Conservation (phyloP, 257 asterid genomes). For the Fraxinus cuspidata region DNA sequence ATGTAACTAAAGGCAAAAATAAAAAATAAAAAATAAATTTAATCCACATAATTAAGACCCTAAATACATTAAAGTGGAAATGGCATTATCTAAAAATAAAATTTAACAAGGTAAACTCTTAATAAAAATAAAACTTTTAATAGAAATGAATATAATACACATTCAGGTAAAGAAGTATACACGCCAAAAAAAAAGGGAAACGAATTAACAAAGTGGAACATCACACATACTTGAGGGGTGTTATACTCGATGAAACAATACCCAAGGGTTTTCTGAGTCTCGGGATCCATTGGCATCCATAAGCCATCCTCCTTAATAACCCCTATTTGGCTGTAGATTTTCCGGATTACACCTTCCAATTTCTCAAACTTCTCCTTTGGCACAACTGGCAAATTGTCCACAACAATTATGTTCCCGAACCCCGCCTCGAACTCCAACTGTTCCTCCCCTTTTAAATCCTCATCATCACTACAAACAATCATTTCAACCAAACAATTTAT, state of each 20-base stretch:
- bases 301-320: slow-evolving; percentile 76
- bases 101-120: not conserved
- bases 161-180: not conserved
- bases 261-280: slow-evolving; percentile 65
- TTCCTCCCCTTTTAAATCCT: slow-evolving; percentile 69
- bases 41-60: not conserved
- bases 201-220: not conserved
- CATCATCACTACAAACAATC: slow-evolving; percentile 64
- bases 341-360: slow-evolving; percentile 73
- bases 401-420: slow-evolving; percentile 76
- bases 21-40: too few species aligned
- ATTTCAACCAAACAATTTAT: not conserved
- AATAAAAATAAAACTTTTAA: not conserved
- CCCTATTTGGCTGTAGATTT: slow-evolving; percentile 81
- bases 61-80: not conserved
- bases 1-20: too few species aligned
- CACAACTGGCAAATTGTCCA: slow-evolving; percentile 83
- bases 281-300: slow-evolving; percentile 82
- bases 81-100: not conserved
- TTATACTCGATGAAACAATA: slow-evolving; percentile 81
- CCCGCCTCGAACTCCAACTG: slow-evolving; percentile 72
- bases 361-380: slow-evolving; percentile 75
- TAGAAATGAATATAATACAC: not conserved
- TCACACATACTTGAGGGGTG: slow-evolving; percentile 71
- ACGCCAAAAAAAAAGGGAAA: not conserved